phyloP scores from a whole-genome alignment of 2,329 filamentous ascomycete species.

The Amylocarpus encephaloides region DNA sequence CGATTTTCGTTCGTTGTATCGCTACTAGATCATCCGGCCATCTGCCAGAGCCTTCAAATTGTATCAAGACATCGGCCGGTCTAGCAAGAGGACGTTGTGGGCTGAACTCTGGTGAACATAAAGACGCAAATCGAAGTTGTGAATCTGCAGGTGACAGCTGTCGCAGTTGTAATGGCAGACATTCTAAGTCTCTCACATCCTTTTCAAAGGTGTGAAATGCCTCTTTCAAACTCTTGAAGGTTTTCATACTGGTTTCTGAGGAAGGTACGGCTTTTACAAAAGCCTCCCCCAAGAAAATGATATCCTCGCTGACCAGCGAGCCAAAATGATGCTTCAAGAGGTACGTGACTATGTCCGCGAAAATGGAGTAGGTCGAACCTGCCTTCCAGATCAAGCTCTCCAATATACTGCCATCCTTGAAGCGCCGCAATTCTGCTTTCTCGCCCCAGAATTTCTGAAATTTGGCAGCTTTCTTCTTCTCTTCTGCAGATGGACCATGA shows the following conservation, averaged over 20 bases:
- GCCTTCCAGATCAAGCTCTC: constrained; percentile 86
- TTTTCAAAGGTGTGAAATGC: constrained; percentile 69
- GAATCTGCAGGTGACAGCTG: constrained; percentile 70
- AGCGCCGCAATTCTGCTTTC: constrained; percentile 85
- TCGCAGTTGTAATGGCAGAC: constrained; percentile 79
- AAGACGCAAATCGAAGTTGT: constrained; percentile 67
- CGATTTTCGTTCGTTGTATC: constrained; percentile 89
- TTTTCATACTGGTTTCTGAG: constrained; percentile 32
- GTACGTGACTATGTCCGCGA: constrained; percentile 73
- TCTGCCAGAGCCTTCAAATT: constrained; percentile 86
- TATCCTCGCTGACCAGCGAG: constrained; percentile 37
- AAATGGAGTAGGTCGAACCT: constrained; percentile 53
- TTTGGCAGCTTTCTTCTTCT: constrained; percentile 71
- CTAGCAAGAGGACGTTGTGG: constrained; percentile 35
- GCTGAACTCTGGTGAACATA: constrained; percentile 44
- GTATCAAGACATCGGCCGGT: constrained; percentile 74
- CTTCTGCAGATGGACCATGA: constrained; percentile 78
- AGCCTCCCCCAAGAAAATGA: constrained; percentile 39
- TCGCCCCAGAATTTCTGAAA: constrained; percentile 95
- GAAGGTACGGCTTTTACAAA: constrained; percentile 40
- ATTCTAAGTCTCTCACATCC: constrained; percentile 70
- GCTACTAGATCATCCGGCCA: constrained; percentile 91
- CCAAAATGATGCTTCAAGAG: constrained; percentile 65
- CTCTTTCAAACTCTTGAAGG: constrained; percentile 43
- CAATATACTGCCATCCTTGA: constrained; percentile 89